These are phyloP conservation scores for Asterochloris erici DNA, from an alignment of 139 green algal species.

Conservation along the genomic window DNA sequence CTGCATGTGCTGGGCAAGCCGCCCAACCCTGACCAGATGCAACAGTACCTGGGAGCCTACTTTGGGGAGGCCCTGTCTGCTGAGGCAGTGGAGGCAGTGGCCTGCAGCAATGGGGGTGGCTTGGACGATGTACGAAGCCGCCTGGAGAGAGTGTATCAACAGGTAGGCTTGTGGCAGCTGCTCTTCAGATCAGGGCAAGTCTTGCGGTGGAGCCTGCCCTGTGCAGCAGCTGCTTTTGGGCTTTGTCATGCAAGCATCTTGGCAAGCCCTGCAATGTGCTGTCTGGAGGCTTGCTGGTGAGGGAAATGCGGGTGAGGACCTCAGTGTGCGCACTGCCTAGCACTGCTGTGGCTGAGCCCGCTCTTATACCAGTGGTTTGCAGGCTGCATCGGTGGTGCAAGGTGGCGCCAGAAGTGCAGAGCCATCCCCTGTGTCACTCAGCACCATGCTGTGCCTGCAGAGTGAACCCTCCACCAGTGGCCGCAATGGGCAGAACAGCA, in stretches of 20 bases:
- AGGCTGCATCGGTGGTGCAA: too few species aligned
- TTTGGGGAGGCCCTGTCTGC: conserved; percentile 62
- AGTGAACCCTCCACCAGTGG: too few species aligned
- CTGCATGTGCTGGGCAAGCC: conserved; percentile 86
- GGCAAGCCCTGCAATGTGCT: conserved; percentile 15
- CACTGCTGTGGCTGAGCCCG: too few species aligned
- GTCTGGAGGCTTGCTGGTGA: not conserved
- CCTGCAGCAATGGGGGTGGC: not conserved
- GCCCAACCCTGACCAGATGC: conserved; percentile 47
- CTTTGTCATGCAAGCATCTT: not conserved
- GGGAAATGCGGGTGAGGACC: too few species aligned
- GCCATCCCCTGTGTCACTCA: too few species aligned
- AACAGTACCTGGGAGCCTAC: conserved; percentile 71
- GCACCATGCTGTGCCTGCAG: too few species aligned
- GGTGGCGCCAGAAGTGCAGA: too few species aligned
- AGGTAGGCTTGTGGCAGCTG: not conserved
- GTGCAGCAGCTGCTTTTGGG: not conserved
- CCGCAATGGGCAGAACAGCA: too few species aligned
- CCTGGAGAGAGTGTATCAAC: conserved; percentile 35
- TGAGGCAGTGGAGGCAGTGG: conserved; percentile 61
- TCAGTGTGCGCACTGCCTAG: too few species aligned
- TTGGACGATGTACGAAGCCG: conserved; percentile 27
- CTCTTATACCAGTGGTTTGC: too few species aligned
- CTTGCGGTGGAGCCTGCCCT: not conserved
- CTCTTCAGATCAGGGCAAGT: too few species aligned